These are phyloP conservation scores for Kluyveromyces marxianus DNA, from an alignment of 1,139 yeast genomes.

Conservation along the genomic window DNA sequence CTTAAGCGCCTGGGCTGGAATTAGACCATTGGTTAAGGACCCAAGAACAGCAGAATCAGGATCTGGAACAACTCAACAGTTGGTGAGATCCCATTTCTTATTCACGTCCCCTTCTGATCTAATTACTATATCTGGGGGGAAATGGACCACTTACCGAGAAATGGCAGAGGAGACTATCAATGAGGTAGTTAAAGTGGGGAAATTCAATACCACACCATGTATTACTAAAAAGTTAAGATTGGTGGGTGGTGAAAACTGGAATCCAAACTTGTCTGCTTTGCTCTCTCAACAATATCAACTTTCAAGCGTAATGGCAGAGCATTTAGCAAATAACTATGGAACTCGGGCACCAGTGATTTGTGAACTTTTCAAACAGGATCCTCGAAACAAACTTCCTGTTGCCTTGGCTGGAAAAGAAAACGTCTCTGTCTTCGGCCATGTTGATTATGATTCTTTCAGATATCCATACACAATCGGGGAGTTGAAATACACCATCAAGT, in stretches of 20 bases:
- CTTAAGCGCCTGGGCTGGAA: conserved; percentile 94
- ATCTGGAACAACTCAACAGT: conserved; percentile 57
- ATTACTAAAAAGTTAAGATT: conserved; percentile 55
- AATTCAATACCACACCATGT: conserved; percentile 45
- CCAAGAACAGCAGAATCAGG: conserved; percentile 52
- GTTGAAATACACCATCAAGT: conserved; percentile 68
- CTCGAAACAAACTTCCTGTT: conserved; percentile 53
- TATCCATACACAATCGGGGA: conserved; percentile 94
- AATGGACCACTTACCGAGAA: conserved; percentile 97
- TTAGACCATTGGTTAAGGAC: conserved; percentile 88
- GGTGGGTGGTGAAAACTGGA: conserved; percentile 72
- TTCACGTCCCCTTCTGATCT: conserved; percentile 66
- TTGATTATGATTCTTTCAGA: conserved; percentile 41
- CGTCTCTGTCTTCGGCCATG: conserved; percentile 19
- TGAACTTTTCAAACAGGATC: conserved; percentile 49
- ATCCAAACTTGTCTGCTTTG: conserved; percentile 65
- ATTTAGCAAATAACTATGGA: conserved; percentile 82
- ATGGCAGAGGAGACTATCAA: conserved; percentile 95
- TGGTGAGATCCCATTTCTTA: conserved; percentile 85
- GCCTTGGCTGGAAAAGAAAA: conserved; percentile 43
- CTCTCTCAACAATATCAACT: conserved; percentile 73
- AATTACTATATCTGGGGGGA: conserved; percentile 91
- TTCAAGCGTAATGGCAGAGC: conserved; percentile 71
- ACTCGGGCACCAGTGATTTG: conserved; percentile 78
- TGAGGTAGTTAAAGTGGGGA: conserved; percentile 50